Conservation (phyloP, 1,284 basidiomycete genomes). For the Gomphus bonarii region DNA sequence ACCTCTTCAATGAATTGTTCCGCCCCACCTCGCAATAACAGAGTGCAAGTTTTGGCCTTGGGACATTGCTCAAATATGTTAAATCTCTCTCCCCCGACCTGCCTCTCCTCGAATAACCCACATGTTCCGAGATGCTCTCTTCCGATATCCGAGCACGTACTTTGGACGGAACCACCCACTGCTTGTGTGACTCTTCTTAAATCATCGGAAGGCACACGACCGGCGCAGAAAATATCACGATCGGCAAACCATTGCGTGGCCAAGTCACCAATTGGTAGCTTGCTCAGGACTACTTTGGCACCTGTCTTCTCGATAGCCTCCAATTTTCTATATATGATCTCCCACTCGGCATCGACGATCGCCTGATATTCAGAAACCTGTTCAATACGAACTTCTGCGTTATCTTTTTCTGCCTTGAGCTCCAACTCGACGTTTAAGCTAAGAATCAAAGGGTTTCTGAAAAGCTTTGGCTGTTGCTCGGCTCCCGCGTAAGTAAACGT, state of each 20-base stretch:
- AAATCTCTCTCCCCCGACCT: conserved; percentile 96
- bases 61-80: conserved; percentile 94
- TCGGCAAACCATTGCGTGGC: conserved; percentile 99
- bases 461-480: conserved; percentile 96
- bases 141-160: conserved; percentile 89
- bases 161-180: conserved; percentile 91
- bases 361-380: conserved; percentile 97
- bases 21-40: conserved; percentile 91
- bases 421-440: conserved; percentile 98
- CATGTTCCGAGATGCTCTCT: conserved; percentile 89
- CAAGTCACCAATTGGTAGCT: conserved; percentile 96
- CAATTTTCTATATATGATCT: conserved; percentile 97
- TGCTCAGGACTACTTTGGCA: conserved; percentile 95
- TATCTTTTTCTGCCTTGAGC: conserved; percentile 99
- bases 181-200: conserved; percentile 93
- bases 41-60: conserved; percentile 96
- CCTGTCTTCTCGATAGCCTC: conserved; percentile 95
- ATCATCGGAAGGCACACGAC: conserved; percentile 87
- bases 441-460: conserved; percentile 82
- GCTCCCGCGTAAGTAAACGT: conserved; percentile 99
- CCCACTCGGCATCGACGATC: conserved; percentile 99
- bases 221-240: conserved; percentile 98
- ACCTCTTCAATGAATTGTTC: conserved; percentile 99
- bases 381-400: conserved; percentile 96
- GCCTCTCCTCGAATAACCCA: conserved; percentile 86